These are phyloP conservation scores for Alternaria burnsii DNA, from an alignment of 2,329 filamentous ascomycete genomes.

Conservation along the genomic window DNA sequence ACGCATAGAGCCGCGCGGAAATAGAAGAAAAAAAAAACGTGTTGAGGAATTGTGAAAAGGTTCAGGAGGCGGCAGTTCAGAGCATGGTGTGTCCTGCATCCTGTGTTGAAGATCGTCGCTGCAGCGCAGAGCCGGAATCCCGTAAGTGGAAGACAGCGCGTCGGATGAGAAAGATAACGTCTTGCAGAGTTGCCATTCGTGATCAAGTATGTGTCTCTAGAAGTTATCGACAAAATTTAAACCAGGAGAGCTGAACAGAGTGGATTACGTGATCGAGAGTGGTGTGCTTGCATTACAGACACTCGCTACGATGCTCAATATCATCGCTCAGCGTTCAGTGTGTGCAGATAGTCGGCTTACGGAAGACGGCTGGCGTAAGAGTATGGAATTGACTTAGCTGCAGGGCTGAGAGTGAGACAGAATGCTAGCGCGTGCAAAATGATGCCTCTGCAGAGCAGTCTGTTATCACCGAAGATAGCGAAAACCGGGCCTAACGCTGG, in stretches of 20 bases:
- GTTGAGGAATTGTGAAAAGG: conserved; percentile 29
- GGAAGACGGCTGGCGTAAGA: conserved; percentile 25
- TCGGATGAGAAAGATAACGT: conserved; percentile 31
- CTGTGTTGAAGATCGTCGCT: conserved; percentile 25
- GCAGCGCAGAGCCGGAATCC: conserved; percentile 22
- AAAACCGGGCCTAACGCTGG: conserved; percentile 18
- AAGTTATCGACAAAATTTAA: not conserved
- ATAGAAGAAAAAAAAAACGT: conserved; percentile 30
- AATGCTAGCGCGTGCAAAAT: conserved; percentile 27
- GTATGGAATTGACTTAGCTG: conserved; percentile 19
- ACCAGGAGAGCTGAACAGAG: conserved; percentile 4
- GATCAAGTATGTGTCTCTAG: conserved; percentile 16
- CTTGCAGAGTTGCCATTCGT: conserved; percentile 19
- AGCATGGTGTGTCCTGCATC: conserved; percentile 16
- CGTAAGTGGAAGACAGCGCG: conserved; percentile 22
- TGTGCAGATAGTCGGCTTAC: conserved; percentile 29
- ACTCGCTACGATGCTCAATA: conserved; percentile 13
- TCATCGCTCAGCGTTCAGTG: conserved; percentile 23
- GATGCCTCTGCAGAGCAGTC: conserved; percentile 25
- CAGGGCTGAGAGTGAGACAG: conserved; percentile 41
- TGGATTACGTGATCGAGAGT: conserved; percentile 15
- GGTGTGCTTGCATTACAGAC: conserved; percentile 20
- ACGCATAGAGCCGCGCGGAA: conserved; percentile 23
- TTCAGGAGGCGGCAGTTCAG: conserved; percentile 28
- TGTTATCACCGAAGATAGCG: conserved; percentile 28